phyloP scores from a whole-genome alignment of 768 basidiomycete genomes.

The Serendipita sp. region DNA sequence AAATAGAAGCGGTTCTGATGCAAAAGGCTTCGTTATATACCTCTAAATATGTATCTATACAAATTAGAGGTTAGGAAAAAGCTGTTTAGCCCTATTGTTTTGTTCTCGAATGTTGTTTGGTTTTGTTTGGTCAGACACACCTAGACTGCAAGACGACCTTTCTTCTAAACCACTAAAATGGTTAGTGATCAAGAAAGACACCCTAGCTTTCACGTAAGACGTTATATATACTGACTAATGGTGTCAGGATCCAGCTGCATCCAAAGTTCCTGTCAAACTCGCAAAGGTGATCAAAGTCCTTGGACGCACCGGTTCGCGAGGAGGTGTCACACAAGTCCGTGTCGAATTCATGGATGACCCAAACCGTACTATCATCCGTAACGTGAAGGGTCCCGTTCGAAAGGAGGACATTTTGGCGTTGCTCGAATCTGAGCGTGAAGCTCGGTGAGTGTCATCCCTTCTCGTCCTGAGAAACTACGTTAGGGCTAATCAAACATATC shows the following conservation, averaged over 20 bases:
- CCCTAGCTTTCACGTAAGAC: neutral
- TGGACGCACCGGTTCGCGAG: slow-evolving; percentile 95
- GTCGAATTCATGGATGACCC: slow-evolving; percentile 99
- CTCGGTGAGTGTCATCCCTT: slow-evolving; percentile 54
- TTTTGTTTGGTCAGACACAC: neutral
- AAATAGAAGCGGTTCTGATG: neutral
- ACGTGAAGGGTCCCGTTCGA: slow-evolving; percentile 95
- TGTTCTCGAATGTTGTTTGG: neutral
- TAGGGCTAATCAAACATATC: neutral
- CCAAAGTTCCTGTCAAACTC: slow-evolving; percentile 90
- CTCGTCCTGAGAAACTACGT: neutral
- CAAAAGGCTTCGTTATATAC: neutral
- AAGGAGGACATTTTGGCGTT: slow-evolving; percentile 94
- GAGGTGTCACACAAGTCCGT: slow-evolving; percentile 97
- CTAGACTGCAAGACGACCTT: neutral
- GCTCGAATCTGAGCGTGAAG: slow-evolving; percentile 97
- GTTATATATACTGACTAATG: neutral
- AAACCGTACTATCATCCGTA: slow-evolving; percentile 89
- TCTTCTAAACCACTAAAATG: neutral
- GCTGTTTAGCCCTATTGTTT: neutral
- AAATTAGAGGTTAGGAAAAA: neutral
- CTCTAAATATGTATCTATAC: neutral
- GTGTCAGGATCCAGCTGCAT: slow-evolving; percentile 14
- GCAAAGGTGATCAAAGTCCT: slow-evolving; percentile 97
- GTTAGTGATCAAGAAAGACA: neutral